Percentiles rank a stretch among this genome's conserved stretches.
Conservation (phyloP, 345 rosid genomes). For the Viola odorata region DNA sequence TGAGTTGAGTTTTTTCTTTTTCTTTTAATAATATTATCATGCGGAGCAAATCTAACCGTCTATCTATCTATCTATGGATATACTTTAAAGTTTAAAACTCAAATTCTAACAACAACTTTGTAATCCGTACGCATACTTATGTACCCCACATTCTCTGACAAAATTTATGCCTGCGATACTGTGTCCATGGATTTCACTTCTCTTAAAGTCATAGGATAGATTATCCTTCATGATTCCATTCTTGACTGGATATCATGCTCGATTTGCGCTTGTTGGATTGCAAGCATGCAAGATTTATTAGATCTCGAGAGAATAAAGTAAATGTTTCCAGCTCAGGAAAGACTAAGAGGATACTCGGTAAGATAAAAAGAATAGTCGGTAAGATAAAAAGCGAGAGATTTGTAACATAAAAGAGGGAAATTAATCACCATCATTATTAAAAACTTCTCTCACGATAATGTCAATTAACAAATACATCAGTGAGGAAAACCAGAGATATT, state of each 20-base stretch:
- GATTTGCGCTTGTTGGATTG: neutral
- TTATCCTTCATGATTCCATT: constrained; percentile 4
- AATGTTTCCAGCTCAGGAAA: no score
- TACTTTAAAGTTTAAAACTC: neutral
- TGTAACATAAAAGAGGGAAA: neutral
- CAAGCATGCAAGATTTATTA: neutral
- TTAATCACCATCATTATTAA: no score
- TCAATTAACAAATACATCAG: constrained; percentile 24
- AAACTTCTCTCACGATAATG: constrained; percentile 52
- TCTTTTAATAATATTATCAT: neutral
- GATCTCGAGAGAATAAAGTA: no score
- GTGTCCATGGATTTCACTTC: neutral
- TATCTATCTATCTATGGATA: neutral
- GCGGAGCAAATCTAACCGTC: neutral
- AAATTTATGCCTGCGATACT: constrained; percentile 11
- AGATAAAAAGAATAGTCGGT: neutral
- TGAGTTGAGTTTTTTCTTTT: neutral
- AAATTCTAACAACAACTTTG: constrained; percentile 3
- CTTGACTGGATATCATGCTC: constrained; percentile 11
- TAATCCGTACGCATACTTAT: constrained; percentile 40
- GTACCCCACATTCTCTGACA: constrained; percentile 65
- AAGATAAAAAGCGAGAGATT: neutral
- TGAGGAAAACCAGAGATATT: constrained; percentile 50
- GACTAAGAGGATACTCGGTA: no score
- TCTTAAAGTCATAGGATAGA: neutral